Conservation (phyloP, 1,284 basidiomycete species). For the Ceratobasidium sp. region DNA sequence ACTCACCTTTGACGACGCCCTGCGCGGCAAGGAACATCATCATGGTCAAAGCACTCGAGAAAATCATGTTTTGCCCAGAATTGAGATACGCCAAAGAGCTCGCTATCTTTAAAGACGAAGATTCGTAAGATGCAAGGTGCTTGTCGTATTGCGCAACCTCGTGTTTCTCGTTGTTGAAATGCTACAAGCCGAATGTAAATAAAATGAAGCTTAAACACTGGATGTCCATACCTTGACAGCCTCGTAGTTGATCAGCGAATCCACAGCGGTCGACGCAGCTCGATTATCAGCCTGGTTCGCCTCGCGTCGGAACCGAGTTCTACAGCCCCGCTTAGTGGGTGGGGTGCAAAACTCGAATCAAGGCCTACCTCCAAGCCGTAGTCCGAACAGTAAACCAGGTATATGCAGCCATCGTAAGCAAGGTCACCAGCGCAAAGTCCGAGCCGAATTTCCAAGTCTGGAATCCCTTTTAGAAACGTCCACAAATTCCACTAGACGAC, state of each 20-base stretch:
- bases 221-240: slow-evolving; percentile 84
- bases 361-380: slow-evolving; percentile 87
- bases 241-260: slow-evolving; percentile 97
- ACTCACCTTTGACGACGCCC: slow-evolving; percentile 86
- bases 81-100: slow-evolving; percentile 94
- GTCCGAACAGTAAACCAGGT: slow-evolving; percentile 98
- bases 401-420: slow-evolving; percentile 87
- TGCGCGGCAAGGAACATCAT: slow-evolving; percentile 98
- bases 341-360: not conserved
- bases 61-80: slow-evolving; percentile 96
- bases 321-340: slow-evolving; percentile 52
- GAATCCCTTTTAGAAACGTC: slow-evolving; percentile 12
- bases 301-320: slow-evolving; percentile 92
- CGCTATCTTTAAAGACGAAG: slow-evolving; percentile 92
- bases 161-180: slow-evolving; percentile 96
- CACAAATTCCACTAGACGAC: slow-evolving; percentile 38
- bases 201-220: not conserved
- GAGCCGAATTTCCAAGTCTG: slow-evolving; percentile 97
- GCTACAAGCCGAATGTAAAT: slow-evolving; percentile 60
- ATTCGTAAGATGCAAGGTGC: slow-evolving; percentile 88
- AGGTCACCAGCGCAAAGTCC: slow-evolving; percentile 94
- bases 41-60: slow-evolving; percentile 89
- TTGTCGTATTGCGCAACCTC: slow-evolving; percentile 94
- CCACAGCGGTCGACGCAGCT: slow-evolving; percentile 92
- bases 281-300: slow-evolving; percentile 98